These are phyloP conservation scores for Sedum album DNA, from an alignment of 164 flowering plant genomes.

Conservation along the genomic window DNA sequence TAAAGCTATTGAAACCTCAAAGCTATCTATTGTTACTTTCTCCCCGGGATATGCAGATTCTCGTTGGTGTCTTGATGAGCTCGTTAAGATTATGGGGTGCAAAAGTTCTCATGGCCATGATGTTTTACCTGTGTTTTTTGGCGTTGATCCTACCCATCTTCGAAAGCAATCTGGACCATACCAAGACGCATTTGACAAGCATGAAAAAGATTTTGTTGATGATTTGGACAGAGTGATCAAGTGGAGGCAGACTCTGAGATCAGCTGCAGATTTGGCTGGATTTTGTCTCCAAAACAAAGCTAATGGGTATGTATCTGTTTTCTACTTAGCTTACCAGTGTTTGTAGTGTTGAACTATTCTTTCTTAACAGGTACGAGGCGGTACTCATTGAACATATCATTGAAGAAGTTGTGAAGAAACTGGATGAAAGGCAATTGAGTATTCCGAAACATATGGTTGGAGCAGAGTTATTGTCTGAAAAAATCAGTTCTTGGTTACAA, in stretches of 20 bases:
- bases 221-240: background rate
- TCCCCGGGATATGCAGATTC: background rate
- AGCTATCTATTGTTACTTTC: background rate
- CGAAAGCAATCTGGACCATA: background rate
- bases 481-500: background rate
- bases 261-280: background rate
- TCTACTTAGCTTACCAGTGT: no score
- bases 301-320: background rate
- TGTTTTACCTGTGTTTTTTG: background rate
- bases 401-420: background rate
- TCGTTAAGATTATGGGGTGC: background rate
- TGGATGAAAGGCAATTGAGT: background rate
- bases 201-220: background rate
- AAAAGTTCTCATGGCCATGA: no score
- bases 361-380: background rate
- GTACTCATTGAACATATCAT: background rate
- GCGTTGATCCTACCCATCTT: background rate
- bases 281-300: background rate
- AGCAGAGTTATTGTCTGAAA: background rate
- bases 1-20: background rate
- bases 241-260: background rate
- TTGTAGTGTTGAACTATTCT: no score
- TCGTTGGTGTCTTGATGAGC: background rate
- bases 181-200: background rate
- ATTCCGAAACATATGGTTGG: slow-evolving; percentile 7